Conservation (phyloP, 306 rosid genomes). For the Cucurbita argyrosperma region DNA sequence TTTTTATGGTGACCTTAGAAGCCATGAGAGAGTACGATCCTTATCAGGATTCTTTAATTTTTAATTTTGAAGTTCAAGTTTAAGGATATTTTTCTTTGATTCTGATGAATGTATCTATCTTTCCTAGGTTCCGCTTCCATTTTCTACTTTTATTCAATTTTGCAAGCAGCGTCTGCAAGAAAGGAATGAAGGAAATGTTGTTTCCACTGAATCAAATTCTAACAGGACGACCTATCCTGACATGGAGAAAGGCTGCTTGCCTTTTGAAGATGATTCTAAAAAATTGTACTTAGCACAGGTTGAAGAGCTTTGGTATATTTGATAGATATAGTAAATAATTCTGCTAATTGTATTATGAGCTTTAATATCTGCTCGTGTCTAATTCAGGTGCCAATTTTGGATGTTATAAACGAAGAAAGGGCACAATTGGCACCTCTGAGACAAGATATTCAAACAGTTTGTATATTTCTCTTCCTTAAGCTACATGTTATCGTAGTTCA, state of each 20-base stretch:
- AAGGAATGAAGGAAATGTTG: constrained; percentile 14
- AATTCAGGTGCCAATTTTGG: constrained; percentile 63
- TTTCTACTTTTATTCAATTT: constrained; percentile 47
- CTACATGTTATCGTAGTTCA: not conserved
- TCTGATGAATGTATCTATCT: not conserved
- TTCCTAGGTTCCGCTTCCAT: constrained; percentile 59
- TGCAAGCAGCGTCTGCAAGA: constrained; percentile 46
- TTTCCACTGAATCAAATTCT: constrained; percentile 9
- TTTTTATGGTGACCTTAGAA: constrained; percentile 81
- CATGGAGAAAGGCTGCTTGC: constrained; percentile 16
- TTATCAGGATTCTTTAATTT: not conserved
- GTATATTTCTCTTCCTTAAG: constrained; percentile 15
- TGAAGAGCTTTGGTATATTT: constrained; percentile 4
- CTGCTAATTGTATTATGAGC: not conserved
- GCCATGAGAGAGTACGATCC: constrained; percentile 66
- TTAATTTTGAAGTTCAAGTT: not conserved
- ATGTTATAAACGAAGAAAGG: constrained; percentile 35
- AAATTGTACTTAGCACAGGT: constrained; percentile 97
- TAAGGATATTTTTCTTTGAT: not conserved
- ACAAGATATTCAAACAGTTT: constrained; percentile 49
- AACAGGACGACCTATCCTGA: constrained; percentile 8
- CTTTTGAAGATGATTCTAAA: constrained; percentile 35
- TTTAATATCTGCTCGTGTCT: constrained; percentile 4
- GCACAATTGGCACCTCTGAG: constrained; percentile 50
- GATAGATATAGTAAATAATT: constrained; percentile 3